Percentiles rank a stretch among this genome's conserved stretches.
Conservation (phyloP, 192 early-diverging fungal genomes). For the Dissophora ornata region DNA sequence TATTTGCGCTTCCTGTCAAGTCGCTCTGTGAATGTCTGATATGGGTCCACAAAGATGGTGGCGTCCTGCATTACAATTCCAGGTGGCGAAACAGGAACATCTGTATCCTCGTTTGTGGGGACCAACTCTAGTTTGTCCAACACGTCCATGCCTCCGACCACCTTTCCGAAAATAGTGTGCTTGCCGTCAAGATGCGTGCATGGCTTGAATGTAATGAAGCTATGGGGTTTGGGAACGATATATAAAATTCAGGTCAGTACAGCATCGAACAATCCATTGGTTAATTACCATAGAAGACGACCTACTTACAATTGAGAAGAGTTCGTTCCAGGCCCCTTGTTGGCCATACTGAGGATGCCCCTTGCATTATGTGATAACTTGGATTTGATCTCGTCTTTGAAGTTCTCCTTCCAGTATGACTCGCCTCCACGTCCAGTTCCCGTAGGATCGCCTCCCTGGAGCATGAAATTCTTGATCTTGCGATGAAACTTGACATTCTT, state of each 20-base stretch:
- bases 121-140: slow-evolving; percentile 84
- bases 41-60: slow-evolving; percentile 87
- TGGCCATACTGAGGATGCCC: slow-evolving; percentile 96
- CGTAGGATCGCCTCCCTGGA: slow-evolving; percentile 98
- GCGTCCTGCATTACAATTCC: slow-evolving; percentile 81
- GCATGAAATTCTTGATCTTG: slow-evolving; percentile 93
- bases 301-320: slow-evolving; percentile 78
- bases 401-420: slow-evolving; percentile 74
- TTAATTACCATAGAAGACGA: too few species aligned
- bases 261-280: too few species aligned
- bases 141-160: slow-evolving; percentile 88
- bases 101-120: slow-evolving; percentile 73
- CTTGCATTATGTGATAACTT: slow-evolving; percentile 81
- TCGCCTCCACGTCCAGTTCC: slow-evolving; percentile 91
- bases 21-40: slow-evolving; percentile 75
- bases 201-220: slow-evolving; percentile 77
- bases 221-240: slow-evolving; percentile 29
- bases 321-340: slow-evolving; percentile 93
- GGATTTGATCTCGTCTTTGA: slow-evolving; percentile 75
- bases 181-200: slow-evolving; percentile 80
- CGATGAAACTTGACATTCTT: slow-evolving; percentile 87
- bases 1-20: slow-evolving; percentile 73
- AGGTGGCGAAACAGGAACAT: slow-evolving; percentile 73
- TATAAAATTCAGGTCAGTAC: background rate
- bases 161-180: slow-evolving; percentile 94